Evolutionary conservation across 2,329 filamentous ascomycete genomes (phyloP).

Genomic region (Lachnellula subtilissima): DNA sequence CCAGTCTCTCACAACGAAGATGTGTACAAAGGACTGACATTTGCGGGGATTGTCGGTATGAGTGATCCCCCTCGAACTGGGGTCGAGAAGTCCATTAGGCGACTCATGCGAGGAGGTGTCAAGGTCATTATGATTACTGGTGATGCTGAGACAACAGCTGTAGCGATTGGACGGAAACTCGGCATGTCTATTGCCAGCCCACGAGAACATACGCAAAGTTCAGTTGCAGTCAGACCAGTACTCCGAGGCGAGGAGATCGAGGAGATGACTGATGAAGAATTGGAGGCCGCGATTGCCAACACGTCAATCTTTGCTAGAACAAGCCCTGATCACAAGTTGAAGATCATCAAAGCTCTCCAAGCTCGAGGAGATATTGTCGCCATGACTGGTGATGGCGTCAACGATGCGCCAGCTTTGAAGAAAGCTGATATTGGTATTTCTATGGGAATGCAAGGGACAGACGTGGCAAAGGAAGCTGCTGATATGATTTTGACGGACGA

Average conservation of each 20-base stretch:
- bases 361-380: conserved; percentile 92
- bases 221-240: conserved; percentile 63
- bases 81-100: conserved; percentile 82
- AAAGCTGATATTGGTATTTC: conserved; percentile 97
- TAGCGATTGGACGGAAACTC: conserved; percentile 91
- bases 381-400: conserved; percentile 98
- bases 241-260: conserved; percentile 91
- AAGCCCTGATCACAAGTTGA: conserved; percentile 96
- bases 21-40: conserved; percentile 75
- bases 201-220: conserved; percentile 47
- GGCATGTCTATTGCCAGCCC: conserved; percentile 74
- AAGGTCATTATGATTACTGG: conserved; percentile 99
- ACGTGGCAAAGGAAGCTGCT: conserved; percentile 94
- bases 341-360: conserved; percentile 89
- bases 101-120: conserved; percentile 88
- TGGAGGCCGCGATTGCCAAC: conserved; percentile 77
- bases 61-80: conserved; percentile 90
- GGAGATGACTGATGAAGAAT: conserved; percentile 77
- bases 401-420: conserved; percentile 93
- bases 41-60: conserved; percentile 94
- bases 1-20: conserved; percentile 55
- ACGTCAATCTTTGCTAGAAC: conserved; percentile 96
- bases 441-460: conserved; percentile 92
- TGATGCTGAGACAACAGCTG: conserved; percentile 88
- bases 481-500: conserved; percentile 91